Percentiles rank a stretch among this genome's conserved stretches.
phyloP scores from a whole-genome alignment of 2,329 filamentous ascomycete species.

The Emergomyces pasteurianus region DNA sequence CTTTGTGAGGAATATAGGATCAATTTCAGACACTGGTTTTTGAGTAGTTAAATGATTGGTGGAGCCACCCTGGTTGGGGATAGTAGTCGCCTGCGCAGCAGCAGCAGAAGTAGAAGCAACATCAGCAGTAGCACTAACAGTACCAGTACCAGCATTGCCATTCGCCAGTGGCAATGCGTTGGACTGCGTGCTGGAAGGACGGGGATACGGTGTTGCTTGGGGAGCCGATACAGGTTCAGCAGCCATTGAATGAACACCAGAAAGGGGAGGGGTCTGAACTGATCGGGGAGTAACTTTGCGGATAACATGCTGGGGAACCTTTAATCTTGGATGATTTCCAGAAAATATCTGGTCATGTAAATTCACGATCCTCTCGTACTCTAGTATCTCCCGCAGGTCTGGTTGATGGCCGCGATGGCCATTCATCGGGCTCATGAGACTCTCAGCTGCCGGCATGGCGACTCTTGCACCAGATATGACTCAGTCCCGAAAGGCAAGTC shows the following conservation, averaged over 20 bases:
- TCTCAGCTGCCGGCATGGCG: neutral
- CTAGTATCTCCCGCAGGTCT: conserved; percentile 45
- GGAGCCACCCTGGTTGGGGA: conserved; percentile 14
- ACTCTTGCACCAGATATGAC: neutral
- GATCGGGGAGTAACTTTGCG: conserved; percentile 27
- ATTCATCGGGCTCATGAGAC: conserved; percentile 14
- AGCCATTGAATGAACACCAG: conserved; percentile 19
- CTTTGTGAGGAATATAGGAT: conserved; percentile 75
- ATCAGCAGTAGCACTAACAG: conserved; percentile 1
- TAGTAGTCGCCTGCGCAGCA: conserved; percentile 9
- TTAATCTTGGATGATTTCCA: conserved; percentile 52
- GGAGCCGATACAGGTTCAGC: conserved; percentile 12
- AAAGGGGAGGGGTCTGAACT: conserved; percentile 21
- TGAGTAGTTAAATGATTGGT: conserved; percentile 16
- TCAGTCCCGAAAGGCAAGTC: neutral
- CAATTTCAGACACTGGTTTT: conserved; percentile 54
- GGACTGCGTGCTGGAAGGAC: conserved; percentile 6
- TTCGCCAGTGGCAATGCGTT: conserved; percentile 10
- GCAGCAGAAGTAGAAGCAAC: too few species aligned
- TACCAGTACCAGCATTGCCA: conserved; percentile 12
- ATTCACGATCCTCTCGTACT: conserved; percentile 69
- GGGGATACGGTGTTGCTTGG: conserved; percentile 11
- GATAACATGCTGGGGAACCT: conserved; percentile 43
- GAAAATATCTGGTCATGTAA: conserved; percentile 72
- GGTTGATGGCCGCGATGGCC: conserved; percentile 17